These are phyloP conservation scores for Lanmaoa rubissima DNA, from an alignment of 768 basidiomycete genomes.

Conservation along the genomic window DNA sequence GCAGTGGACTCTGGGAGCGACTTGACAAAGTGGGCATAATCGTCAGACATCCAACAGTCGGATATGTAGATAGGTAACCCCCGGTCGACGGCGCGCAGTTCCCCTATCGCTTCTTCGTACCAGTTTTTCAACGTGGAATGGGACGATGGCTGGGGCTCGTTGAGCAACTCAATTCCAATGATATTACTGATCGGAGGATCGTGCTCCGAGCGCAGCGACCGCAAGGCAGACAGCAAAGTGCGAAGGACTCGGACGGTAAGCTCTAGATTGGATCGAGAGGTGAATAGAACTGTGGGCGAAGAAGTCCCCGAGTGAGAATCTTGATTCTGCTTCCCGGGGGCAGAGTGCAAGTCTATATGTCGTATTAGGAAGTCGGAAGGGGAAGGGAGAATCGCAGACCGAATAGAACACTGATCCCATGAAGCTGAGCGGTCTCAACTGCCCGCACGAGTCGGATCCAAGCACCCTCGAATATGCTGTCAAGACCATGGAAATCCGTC, in stretches of 20 bases:
- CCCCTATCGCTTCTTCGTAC: constrained; percentile 58
- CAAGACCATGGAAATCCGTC: constrained; percentile 62
- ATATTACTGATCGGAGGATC: constrained; percentile 43
- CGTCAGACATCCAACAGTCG: constrained; percentile 72
- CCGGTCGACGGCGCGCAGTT: constrained; percentile 49
- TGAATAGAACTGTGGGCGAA: constrained; percentile 45
- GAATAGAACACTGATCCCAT: constrained; percentile 72
- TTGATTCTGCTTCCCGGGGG: constrained; percentile 71
- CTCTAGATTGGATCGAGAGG: constrained; percentile 42
- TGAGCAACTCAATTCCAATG: constrained; percentile 57
- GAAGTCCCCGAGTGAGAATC: constrained; percentile 68
- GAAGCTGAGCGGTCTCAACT: constrained; percentile 52
- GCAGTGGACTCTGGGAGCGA: constrained; percentile 29
- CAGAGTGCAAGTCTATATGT: constrained; percentile 65
- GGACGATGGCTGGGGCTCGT: constrained; percentile 54
- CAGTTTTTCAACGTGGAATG: constrained; percentile 55
- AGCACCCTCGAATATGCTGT: constrained; percentile 55
- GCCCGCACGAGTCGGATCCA: constrained; percentile 64
- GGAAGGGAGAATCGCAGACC: constrained; percentile 39
- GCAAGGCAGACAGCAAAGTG: constrained; percentile 35
- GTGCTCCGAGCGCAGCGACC: constrained; percentile 50
- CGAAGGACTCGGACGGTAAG: constrained; percentile 50
- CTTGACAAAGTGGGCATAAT: constrained; percentile 57
- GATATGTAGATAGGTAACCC: constrained; percentile 68
- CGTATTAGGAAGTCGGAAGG: constrained; percentile 15